Conservation (phyloP, 2,329 filamentous ascomycete species). For the Fusarium acutatum region DNA sequence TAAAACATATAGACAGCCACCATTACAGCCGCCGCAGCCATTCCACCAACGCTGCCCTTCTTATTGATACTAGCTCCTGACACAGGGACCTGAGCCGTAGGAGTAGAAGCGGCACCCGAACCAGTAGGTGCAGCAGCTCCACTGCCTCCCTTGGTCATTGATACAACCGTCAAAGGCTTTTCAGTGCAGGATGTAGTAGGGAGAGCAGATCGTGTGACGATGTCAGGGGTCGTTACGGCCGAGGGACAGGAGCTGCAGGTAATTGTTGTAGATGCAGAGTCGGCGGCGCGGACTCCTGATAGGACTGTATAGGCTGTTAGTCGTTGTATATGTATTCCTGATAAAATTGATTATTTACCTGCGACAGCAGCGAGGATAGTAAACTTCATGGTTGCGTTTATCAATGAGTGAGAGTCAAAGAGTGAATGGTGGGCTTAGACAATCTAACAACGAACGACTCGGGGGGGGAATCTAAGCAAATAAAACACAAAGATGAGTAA, state of each 20-base stretch:
- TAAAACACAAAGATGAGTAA: background rate
- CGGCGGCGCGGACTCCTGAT: conserved; percentile 19
- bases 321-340: accelerated
- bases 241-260: conserved; percentile 23
- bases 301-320: conserved; percentile 6
- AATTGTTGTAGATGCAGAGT: conserved; percentile 24
- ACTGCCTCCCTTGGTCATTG: background rate
- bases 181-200: conserved; percentile 22
- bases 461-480: background rate
- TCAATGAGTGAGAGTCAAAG: conserved; percentile 11
- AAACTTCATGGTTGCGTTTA: conserved; percentile 26
- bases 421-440: background rate
- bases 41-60: conserved; percentile 1
- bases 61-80: conserved; percentile 16
- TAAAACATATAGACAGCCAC: conserved; percentile 15
- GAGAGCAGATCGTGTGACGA: conserved; percentile 23
- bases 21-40: background rate
- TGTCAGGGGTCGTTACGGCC: conserved; percentile 4
- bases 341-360: background rate
- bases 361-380: conserved; percentile 3
- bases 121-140: conserved; percentile 21
- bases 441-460: background rate
- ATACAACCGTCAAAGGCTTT: conserved; percentile 9
- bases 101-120: conserved; percentile 5
- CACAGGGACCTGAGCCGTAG: conserved; percentile 2